Conservation (phyloP, 2,329 filamentous ascomycete species). For the Arthroderma sp. region DNA sequence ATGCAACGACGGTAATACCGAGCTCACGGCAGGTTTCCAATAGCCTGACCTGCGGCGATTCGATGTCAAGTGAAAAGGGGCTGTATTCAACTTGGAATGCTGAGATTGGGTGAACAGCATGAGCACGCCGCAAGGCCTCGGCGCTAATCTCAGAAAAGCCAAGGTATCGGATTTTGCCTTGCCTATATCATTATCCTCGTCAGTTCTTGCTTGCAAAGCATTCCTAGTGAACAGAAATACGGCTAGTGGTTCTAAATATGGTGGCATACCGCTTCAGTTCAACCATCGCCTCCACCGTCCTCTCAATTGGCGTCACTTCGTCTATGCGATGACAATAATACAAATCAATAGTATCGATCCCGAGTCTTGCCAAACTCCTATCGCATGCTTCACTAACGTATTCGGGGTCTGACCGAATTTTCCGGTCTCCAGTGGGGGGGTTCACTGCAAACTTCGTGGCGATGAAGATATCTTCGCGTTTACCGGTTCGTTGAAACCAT, state of each 20-base stretch:
- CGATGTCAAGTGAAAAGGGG: conserved; percentile 42
- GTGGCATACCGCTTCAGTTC: conserved; percentile 15
- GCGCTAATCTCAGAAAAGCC: conserved; percentile 24
- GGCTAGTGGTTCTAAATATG: too few species aligned
- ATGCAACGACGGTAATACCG: conserved; percentile 45
- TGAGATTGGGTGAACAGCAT: conserved; percentile 36
- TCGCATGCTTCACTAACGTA: not conserved
- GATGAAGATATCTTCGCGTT: conserved; percentile 38
- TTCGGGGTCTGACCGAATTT: not conserved
- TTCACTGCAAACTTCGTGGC: conserved; percentile 38
- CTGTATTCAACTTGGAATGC: conserved; percentile 50
- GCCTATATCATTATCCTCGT: too few species aligned
- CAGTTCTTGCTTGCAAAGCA: too few species aligned
- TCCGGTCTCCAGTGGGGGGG: not conserved
- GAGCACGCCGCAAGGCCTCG: conserved; percentile 30
- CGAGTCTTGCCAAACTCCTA: conserved; percentile 11
- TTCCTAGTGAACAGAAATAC: too few species aligned
- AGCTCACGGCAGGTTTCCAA: conserved; percentile 43
- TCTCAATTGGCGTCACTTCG: conserved; percentile 33
- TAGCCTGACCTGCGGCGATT: conserved; percentile 48
- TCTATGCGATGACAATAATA: conserved; percentile 46
- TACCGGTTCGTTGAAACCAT: conserved; percentile 36
- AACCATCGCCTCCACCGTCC: conserved; percentile 22
- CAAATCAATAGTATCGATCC: conserved; percentile 43
- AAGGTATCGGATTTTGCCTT: conserved; percentile 26